Evolutionary conservation across 2,329 filamentous ascomycete species (phyloP).

Genomic region (Nannizzia gypsea): DNA sequence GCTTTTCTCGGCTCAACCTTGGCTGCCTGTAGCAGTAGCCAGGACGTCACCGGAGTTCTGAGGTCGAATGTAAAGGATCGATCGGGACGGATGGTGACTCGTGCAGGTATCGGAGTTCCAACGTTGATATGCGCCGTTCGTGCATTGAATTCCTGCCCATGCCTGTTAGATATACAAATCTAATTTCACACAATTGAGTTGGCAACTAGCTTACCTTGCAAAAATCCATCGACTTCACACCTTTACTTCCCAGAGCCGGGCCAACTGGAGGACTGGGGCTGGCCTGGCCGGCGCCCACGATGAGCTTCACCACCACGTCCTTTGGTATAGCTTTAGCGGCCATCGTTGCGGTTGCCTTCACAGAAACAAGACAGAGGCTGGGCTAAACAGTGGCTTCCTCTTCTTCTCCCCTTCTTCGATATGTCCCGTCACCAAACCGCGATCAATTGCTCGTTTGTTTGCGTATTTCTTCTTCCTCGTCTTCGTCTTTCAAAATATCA

Average conservation of each 20-base stretch:
- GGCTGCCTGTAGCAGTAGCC: constrained; percentile 73
- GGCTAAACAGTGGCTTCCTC: background rate
- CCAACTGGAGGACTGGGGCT: constrained; percentile 91
- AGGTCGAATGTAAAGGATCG: constrained; percentile 87
- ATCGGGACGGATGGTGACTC: constrained; percentile 84
- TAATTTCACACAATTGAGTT: background rate
- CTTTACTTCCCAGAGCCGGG: constrained; percentile 90
- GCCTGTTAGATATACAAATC: background rate
- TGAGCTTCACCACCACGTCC: constrained; percentile 86
- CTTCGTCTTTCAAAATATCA: background rate
- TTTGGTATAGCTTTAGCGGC: constrained; percentile 37
- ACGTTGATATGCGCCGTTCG: constrained; percentile 70
- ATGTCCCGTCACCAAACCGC: background rate
- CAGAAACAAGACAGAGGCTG: background rate
- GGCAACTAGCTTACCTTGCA: constrained; percentile 61
- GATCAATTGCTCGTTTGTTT: background rate
- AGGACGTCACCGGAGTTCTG: constrained; percentile 88
- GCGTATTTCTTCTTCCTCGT: background rate
- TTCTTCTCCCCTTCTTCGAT: background rate
- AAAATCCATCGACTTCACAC: constrained; percentile 99
- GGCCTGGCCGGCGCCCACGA: constrained; percentile 91
- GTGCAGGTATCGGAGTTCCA: constrained; percentile 80
- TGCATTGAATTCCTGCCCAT: constrained; percentile 81
- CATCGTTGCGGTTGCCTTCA: constrained; percentile 5
- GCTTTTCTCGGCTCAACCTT: constrained; percentile 60